Percentiles rank a stretch among this genome's conserved stretches.
These are phyloP conservation scores for Rhizoclosmatium globosum DNA, from an alignment of 192 early-diverging fungal genomes.

Conservation along the genomic window DNA sequence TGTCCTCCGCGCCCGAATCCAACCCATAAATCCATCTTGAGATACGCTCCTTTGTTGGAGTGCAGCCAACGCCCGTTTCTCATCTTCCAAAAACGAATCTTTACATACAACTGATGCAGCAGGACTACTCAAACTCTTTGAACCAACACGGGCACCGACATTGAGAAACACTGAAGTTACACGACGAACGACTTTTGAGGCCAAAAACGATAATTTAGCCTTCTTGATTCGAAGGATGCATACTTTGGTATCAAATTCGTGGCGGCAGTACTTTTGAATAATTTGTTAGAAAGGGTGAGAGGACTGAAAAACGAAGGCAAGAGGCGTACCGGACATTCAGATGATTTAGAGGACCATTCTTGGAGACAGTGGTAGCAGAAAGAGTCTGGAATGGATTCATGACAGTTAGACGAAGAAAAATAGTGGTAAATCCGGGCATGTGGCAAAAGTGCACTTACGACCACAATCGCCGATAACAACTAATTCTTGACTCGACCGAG, in stretches of 20 bases:
- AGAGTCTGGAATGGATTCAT: neutral
- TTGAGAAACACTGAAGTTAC: no score
- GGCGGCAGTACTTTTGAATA: neutral
- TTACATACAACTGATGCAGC: no score
- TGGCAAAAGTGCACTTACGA: constrained; percentile 4
- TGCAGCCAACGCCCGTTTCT: no score
- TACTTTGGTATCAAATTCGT: constrained; percentile 7
- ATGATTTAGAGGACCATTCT: constrained; percentile 27
- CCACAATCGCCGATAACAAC: constrained; percentile 34
- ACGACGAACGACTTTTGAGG: no score
- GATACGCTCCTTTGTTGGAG: no score
- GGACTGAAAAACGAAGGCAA: neutral
- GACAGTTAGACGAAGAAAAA: neutral
- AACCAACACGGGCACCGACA: no score
- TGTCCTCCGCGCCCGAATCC: no score
- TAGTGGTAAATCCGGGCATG: neutral
- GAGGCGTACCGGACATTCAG: constrained; percentile 26
- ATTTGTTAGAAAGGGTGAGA: neutral
- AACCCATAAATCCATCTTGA: no score
- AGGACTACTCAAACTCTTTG: no score
- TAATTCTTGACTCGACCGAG: neutral
- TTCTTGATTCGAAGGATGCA: constrained; percentile 6
- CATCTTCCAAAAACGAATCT: no score
- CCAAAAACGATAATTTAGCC: neutral
- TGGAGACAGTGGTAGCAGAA: constrained; percentile 27